Base-by-base conservation (phyloP, 2,329 filamentous ascomycete species). In the Metarhizium brunneum region DNA sequence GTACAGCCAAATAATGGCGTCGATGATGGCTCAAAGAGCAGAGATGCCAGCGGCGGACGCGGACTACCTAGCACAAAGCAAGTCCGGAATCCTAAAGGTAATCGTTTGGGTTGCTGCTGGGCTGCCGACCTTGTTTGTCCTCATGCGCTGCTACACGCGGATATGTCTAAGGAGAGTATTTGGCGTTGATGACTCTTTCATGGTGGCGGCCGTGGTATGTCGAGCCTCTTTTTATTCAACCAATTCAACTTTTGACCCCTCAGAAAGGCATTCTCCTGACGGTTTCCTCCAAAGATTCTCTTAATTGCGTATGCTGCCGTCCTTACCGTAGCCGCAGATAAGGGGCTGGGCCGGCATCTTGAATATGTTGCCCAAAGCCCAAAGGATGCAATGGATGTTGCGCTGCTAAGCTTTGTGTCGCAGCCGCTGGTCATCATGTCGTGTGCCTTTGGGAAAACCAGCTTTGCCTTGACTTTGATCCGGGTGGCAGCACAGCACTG, bases 21-120 rank as follows among this genome's bases (percentile, higher is more conserved):
- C 42, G 8, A 20, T 16, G 11, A 20, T 45, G 8, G 18, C n/a
- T 6, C 18, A 20, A 45, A 45, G n/a, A 7, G 18, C 42, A 18
- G 42, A 20, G 42, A 45, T 20, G 42, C n/a, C 42, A 16, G 16
- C 8, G n/a, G 7, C 16, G 4, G 11, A 6, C 18, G 10, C 18
- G 59, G 65, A 60, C 76, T 75, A 43, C 72, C 73, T 48, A 51
- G 57, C 56, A 20, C 8, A 57, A 32, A 53, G 56, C 45, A 36
- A 57, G 20, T 53, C 53, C 3, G 50, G 47, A 35, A 51, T 30
- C 2, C 32, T 57, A 6, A 55, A 55, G n/a, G 13, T 45, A 16
- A 48, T 57, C 32, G 3, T 54, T 30, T 57, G 56, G 56, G 20
- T 30, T 29, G 50, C 53, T 3, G 16, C 53, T 3, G 45, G n/a